Base-by-base conservation (phyloP, 345 rosid genomes). In the Microthlaspi erraticum region DNA sequence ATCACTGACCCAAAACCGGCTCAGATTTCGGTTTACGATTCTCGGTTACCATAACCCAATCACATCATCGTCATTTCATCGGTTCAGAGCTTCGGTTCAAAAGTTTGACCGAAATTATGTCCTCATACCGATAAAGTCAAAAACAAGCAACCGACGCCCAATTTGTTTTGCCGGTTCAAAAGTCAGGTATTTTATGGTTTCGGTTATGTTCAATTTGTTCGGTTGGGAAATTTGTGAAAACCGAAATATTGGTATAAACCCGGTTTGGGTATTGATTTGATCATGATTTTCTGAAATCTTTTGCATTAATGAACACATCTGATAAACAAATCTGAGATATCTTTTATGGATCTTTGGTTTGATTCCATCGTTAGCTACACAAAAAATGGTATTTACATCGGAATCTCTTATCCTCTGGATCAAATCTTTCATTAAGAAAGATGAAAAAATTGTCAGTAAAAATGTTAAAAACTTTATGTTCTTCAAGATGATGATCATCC, bases 401-500 rank as follows among this genome's bases (percentile, higher is more conserved):
- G 1, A 17, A 3, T 8, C 6, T 10, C 0, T 45, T 2, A 36
- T 45, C 64, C 2, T 34, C 12, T 23, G 6, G 1, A 49, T 14
- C 42, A 59, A 38, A 48, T 59, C 33, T 70, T 69, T 46, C 55
- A 55, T 19, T 37, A 14, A 46, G 41, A 36, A 58, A 38, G 19
- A 46, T 23, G 13, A 29, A 59, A 42, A 57, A 46, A 41, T 5
- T 46, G 60, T 4, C 60, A 13, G 16, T 58, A 0, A 16, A 42
- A 32, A 19, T n/a, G 55, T 62, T 50, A 1, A 11, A 13, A 55
- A 1, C 0, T 5, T 12, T 3, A 10, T 50, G n/a, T 70, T 50
- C n/a, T 70, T 50, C n/a, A 31, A 31, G 13, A 60, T 51, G 60
- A 39, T 34, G 16, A 78, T 55, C 70, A 54, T 41, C 70, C 18